Base-by-base conservation (phyloP, 495 filamentous ascomycete species). In the Xylaria acuta region DNA sequence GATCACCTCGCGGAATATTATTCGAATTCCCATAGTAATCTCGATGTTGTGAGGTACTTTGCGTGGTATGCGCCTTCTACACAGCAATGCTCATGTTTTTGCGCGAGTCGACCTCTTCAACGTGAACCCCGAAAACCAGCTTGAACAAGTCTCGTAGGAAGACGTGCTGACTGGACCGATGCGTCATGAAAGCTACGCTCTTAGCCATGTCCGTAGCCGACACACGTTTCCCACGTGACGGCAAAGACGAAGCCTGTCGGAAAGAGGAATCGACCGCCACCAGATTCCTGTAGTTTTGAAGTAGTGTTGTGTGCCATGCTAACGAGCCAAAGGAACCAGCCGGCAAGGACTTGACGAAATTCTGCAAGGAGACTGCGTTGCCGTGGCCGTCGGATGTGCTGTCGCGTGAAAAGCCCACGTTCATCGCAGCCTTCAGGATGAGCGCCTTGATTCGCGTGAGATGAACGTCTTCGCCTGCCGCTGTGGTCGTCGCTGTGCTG, bases 121-220 rank as follows among this genome's bases (percentile, higher is more conserved):
- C 76, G 68, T 91, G 89, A 77, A 93, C 93, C 0, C 94, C 93
- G 81, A 95, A 94, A 3, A 97, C 93, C n/a, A 94, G 83, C 59
- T 89, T 86, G 82, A 91, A 97, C 12, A 97, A 81, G 79, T 97
- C 94, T 30, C 87, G 86, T 72, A 97, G 81, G 87, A 93, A 97
- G 25, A 82, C 83, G 78, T 94, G 92, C 70, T 89, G 87, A 40
- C 73, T 69, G 0, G 83, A 82, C 22, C 80, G 77, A 32, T 78
- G 65, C 58, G 87, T 85, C 89, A 96, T 93, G 85, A 91, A 90
- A 56, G 84, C 83, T 18, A 96, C 91, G 59, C 90, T 92, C 76
- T 90, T 90, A 16, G 92, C 92, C 54, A 97, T 87, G 72, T 97
- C 93, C 27, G 82, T 78, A 0, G 93, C 93, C 43, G 84, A 85